Evolutionary conservation across 192 early-diverging fungal species (phyloP), one percentile per base, ranked within the genome.

Genomic region (Coemansia sp.): DNA sequence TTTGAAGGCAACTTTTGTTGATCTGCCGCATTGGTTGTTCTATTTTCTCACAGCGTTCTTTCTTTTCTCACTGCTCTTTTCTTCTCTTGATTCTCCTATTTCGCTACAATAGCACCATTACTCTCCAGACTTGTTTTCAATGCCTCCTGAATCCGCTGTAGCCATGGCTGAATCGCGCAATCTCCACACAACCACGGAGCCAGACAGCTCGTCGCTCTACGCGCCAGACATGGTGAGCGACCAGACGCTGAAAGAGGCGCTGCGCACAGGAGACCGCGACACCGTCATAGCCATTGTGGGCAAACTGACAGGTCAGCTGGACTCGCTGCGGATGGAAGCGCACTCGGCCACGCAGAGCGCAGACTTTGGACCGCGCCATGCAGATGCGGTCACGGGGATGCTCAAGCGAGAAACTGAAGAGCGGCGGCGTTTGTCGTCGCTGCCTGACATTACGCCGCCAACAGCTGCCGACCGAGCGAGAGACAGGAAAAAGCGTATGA

Each of bases 241-340:
- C 29, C 70, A 79, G 76, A 63, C 76, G 22, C 76, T 80, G 38
- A 60, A 64, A 17, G 72, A 80, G 49, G 69, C 72, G 2, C 62
- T 80, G 62, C 69, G 78, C 54, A 63, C 69, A 0, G 78, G 72
- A 25, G 78, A 75, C 78, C 72, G 78, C 58, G 72, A 80, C 59
- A 53, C 72, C 52, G 63, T 80, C 51, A 72, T 75, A 38, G 72
- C 72, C 47, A 80, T 80, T 27, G 78, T 80, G 32, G 59, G 59
- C 29, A 70, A 68, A 55, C 69, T 80, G 62, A 57, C 78, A 1
- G 78, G 62, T 29, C 68, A 80, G 71, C 69, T 80, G 48, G 78
- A 74, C 56, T 57, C 72, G 4, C 72, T 75, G 50, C 74, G 74
- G 55, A 69, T 61, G 64, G 72, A 80, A 57, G 66, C 68, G 17